phyloP scores from a whole-genome alignment of 441 rosid species.

The Pelargonium citronellum region DNA sequence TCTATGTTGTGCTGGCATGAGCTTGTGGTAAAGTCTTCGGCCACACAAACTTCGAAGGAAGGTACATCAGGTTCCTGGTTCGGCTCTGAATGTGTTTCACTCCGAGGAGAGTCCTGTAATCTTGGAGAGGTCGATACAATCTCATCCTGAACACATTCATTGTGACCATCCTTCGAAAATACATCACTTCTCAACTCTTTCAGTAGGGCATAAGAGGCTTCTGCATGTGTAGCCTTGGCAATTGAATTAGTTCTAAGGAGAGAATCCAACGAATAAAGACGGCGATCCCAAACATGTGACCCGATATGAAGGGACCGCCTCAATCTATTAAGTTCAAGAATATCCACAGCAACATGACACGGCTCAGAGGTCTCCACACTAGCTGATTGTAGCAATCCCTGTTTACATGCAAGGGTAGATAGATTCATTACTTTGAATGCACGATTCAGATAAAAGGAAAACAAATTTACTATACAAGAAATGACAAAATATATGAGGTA shows the following conservation, averaged over 20 bases:
- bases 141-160: conserved; percentile 23
- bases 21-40: conserved; percentile 26
- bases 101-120: conserved; percentile 26
- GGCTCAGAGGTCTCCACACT: conserved; percentile 45
- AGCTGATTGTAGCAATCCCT: conserved; percentile 63
- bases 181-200: conserved; percentile 30
- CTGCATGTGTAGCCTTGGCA: conserved; percentile 33
- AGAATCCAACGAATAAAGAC: conserved; percentile 55
- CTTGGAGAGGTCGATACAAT: conserved; percentile 27
- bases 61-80: conserved; percentile 18
- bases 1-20: conserved; percentile 28
- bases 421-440: too few relatives aligned
- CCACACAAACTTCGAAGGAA: conserved; percentile 21
- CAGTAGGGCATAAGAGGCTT: conserved; percentile 41
- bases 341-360: conserved; percentile 59
- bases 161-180: conserved; percentile 25
- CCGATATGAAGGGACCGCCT: conserved; percentile 76
- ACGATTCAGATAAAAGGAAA: too few relatives aligned
- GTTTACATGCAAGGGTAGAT: conserved; percentile 10
- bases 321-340: conserved; percentile 74
- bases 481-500: neutral
- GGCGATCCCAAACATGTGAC: conserved; percentile 87
- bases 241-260: conserved; percentile 43
- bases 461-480: too few relatives aligned
- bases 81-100: conserved; percentile 26